Evolutionary conservation across 176 grass and related monocot species (phyloP).

Genomic region (Aegilops longissima): DNA sequence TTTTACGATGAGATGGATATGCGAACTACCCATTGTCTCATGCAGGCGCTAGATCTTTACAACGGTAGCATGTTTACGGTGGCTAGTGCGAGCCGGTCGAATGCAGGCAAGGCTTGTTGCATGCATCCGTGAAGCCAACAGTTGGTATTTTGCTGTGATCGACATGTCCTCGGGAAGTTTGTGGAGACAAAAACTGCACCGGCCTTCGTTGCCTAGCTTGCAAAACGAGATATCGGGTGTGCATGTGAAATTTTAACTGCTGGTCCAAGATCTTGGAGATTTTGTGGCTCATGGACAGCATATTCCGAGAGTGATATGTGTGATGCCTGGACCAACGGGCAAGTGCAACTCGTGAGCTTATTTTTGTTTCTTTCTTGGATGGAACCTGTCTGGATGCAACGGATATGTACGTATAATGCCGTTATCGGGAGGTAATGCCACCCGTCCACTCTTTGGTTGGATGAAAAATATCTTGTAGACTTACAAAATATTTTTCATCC

Average conservation of each 20-base stretch:
- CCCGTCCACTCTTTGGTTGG: neutral
- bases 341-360: neutral
- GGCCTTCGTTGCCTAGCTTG: neutral
- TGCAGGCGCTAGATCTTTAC: neutral
- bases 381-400: neutral
- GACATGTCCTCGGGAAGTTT: neutral
- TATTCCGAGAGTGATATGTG: neutral
- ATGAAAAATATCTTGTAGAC: too few relatives aligned
- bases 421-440: neutral
- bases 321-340: neutral
- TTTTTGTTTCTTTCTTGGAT: neutral
- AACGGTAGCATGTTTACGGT: neutral
- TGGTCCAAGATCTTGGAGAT: neutral
- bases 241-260: neutral
- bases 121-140: neutral
- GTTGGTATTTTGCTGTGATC: neutral
- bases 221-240: neutral
- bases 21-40: neutral
- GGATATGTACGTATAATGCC: too few relatives aligned
- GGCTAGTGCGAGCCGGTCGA: neutral
- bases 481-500: too few relatives aligned
- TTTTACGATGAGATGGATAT: constrained; percentile 1
- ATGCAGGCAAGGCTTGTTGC: neutral
- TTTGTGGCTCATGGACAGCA: neutral
- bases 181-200: neutral